A percentile compares a stretch with the other conserved stretches of the same genome.
Evolutionary conservation across 768 basidiomycete genomes (phyloP).

Genomic region (Pleurotus citrinopileatus): DNA sequence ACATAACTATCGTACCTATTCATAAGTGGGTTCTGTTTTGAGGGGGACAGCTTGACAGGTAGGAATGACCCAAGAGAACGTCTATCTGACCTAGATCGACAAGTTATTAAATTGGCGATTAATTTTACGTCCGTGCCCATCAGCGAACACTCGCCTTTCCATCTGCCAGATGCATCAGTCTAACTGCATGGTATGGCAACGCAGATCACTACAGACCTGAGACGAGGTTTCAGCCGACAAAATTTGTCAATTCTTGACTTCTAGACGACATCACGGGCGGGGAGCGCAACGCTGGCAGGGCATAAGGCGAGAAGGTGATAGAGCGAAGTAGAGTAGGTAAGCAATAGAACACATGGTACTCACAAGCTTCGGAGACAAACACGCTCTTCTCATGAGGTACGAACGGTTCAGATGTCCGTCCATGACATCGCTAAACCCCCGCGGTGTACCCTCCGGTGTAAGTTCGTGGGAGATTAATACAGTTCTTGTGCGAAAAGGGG

Average conservation of each 20-base stretch:
- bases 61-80: constrained; percentile 1
- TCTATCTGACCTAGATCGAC: constrained; percentile 5
- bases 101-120: neutral
- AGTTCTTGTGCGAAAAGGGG: constrained; percentile 5
- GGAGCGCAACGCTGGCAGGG: neutral
- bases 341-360: neutral
- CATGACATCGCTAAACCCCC: constrained; percentile 10
- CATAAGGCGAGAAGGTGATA: neutral
- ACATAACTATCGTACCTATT: neutral
- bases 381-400: constrained; percentile 4
- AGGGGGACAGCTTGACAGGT: neutral
- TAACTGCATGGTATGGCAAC: neutral
- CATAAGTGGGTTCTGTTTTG: neutral
- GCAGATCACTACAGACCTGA: neutral
- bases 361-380: constrained; percentile 4
- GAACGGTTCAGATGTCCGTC: constrained; percentile 1
- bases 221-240: too few relatives aligned
- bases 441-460: neutral
- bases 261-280: neutral
- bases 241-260: neutral
- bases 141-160: neutral
- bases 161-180: neutral
- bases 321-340: neutral
- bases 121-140: neutral
- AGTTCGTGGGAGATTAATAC: constrained; percentile 4